phyloP scores from a whole-genome alignment of 1,284 basidiomycete genomes.

The Phlebopus sp. region DNA sequence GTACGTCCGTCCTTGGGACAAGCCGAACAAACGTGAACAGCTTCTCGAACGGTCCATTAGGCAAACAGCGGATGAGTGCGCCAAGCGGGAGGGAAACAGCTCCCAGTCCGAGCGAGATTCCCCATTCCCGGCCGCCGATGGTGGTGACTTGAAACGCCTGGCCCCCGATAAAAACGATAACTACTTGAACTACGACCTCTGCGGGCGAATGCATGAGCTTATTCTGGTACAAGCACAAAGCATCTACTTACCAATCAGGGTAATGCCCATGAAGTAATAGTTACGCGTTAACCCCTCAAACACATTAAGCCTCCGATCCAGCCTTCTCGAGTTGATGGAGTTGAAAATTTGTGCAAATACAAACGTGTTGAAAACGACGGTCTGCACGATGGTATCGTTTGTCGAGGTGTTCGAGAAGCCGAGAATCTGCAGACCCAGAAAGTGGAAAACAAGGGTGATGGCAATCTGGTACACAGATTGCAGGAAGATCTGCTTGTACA shows the following conservation, averaged over 20 bases:
- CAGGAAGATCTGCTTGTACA: slow-evolving; percentile 93
- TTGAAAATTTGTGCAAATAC: slow-evolving; percentile 97
- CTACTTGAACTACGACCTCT: slow-evolving; percentile 85
- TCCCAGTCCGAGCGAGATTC: slow-evolving; percentile 86
- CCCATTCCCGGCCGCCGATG: slow-evolving; percentile 87
- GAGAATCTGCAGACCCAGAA: slow-evolving; percentile 74
- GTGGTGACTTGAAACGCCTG: slow-evolving; percentile 88
- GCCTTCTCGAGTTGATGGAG: slow-evolving; percentile 86
- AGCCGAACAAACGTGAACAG: slow-evolving; percentile 67
- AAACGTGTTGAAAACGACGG: slow-evolving; percentile 94
- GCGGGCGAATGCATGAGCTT: slow-evolving; percentile 7
- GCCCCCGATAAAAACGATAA: slow-evolving; percentile 92
- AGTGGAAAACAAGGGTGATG: slow-evolving; percentile 89
- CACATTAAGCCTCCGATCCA: slow-evolving; percentile 87
- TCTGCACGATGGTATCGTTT: slow-evolving; percentile 63
- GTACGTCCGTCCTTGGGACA: slow-evolving; percentile 64
- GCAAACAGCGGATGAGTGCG: slow-evolving; percentile 76
- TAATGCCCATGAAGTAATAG: slow-evolving; percentile 86
- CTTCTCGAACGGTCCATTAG: slow-evolving; percentile 77
- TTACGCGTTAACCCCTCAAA: slow-evolving; percentile 84
- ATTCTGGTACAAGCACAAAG: background rate
- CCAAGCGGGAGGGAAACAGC: slow-evolving; percentile 87
- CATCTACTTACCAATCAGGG: slow-evolving; percentile 64
- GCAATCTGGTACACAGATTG: slow-evolving; percentile 89
- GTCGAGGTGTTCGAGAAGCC: slow-evolving; percentile 46